Percentiles rank a stretch among this genome's conserved stretches.
Evolutionary conservation across 352 stramenopile species (phyloP).

Genomic region (Globisporangium paroecandrum): DNA sequence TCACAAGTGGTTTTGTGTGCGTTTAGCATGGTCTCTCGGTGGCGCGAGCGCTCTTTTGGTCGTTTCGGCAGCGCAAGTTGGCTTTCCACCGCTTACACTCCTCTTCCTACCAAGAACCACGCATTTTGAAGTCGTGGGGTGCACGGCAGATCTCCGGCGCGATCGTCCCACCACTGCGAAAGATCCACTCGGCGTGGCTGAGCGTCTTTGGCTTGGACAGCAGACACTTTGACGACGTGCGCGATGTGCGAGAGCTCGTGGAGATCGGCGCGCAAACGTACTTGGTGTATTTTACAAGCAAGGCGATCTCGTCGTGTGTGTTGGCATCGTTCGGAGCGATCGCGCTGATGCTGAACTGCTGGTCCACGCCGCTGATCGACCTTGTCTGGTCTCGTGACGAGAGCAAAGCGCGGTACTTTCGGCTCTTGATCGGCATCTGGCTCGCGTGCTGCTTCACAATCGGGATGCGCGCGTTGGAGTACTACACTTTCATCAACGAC

Average conservation of each 20-base stretch:
- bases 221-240: neutral
- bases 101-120: neutral
- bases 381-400: neutral
- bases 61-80: neutral
- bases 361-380: slow-evolving; percentile 1
- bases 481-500: slow-evolving; percentile 1
- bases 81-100: neutral
- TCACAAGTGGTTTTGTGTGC: neutral
- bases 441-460: slow-evolving; percentile 12
- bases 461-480: neutral
- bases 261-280: slow-evolving; percentile 5
- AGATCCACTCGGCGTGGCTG: neutral
- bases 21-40: neutral
- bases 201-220: slow-evolving; percentile 4
- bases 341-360: slow-evolving; percentile 1
- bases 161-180: neutral
- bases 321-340: neutral
- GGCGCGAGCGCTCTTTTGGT: neutral
- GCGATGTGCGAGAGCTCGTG: neutral
- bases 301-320: neutral
- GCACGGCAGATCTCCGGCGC: neutral
- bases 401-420: neutral
- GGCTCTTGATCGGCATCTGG: neutral
- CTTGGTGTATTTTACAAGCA: slow-evolving; percentile 1
- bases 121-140: neutral